Evolutionary conservation across 306 rosid genomes (phyloP).

Genomic region (Sicyos edulis): DNA sequence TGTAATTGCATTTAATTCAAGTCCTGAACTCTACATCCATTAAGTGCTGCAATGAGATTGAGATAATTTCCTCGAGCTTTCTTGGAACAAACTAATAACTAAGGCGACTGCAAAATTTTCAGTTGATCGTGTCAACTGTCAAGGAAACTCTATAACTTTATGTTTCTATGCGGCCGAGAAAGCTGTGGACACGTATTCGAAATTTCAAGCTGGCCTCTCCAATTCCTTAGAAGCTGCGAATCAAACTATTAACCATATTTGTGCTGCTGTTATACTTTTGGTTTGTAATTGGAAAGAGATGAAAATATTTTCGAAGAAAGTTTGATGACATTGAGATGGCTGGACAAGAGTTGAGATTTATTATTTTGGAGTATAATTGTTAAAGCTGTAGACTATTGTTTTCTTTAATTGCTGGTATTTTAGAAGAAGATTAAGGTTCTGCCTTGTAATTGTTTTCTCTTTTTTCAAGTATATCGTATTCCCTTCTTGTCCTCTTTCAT

Average conservation of each 20-base stretch:
- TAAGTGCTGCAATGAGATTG: background rate
- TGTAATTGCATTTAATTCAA: background rate
- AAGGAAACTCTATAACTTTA: background rate
- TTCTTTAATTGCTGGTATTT: background rate
- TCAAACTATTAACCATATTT: background rate
- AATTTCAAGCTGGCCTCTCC: background rate
- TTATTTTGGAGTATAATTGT: background rate
- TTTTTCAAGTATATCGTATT: background rate
- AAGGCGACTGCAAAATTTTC: background rate
- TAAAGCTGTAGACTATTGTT: background rate
- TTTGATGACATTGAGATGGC: slow-evolving; percentile 4
- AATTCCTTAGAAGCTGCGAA: background rate
- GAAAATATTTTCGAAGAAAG: background rate
- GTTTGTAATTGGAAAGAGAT: slow-evolving; percentile 6
- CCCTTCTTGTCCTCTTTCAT: slow-evolving; percentile 7
- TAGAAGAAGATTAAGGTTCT: background rate
- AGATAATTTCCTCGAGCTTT: slow-evolving; percentile 1
- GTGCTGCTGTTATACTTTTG: background rate
- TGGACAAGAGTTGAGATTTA: background rate
- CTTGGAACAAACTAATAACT: background rate
- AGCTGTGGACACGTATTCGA: background rate
- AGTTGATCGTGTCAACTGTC: background rate
- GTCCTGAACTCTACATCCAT: background rate
- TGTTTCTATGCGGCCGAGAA: slow-evolving; percentile 5
- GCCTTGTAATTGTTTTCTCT: background rate